Conservation (phyloP, 352 stramenopile species). For the Globisporangium emineosum region DNA sequence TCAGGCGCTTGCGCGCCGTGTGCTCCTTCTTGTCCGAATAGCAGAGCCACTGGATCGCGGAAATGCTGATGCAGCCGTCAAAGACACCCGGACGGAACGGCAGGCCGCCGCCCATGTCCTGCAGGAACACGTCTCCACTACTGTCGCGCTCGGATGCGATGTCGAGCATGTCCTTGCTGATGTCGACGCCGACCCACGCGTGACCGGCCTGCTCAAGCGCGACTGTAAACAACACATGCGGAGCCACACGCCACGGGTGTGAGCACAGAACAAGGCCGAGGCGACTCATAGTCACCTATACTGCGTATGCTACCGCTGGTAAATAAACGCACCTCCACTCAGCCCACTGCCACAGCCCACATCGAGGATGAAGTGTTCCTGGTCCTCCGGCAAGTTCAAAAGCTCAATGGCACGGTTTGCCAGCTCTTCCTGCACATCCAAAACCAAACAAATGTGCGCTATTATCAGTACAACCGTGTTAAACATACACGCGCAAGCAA, state of each 20-base stretch:
- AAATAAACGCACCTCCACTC: conserved; percentile 76
- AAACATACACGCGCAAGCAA: neutral
- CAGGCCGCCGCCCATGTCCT: conserved; percentile 98
- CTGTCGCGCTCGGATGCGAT: conserved; percentile 94
- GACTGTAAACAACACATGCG: conserved; percentile 32
- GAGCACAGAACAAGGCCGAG: too few species aligned
- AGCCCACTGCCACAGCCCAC: conserved; percentile 97
- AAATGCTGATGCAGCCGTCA: conserved; percentile 99
- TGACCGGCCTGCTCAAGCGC: conserved; percentile 91
- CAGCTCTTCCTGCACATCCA: conserved; percentile 79
- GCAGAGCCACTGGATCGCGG: conserved; percentile 99
- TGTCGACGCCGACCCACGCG: conserved; percentile 98
- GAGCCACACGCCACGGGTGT: neutral
- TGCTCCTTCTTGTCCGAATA: conserved; percentile 98
- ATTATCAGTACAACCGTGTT: neutral
- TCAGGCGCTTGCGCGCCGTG: conserved; percentile 91
- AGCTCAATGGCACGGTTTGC: conserved; percentile 97
- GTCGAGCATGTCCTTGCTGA: conserved; percentile 98
- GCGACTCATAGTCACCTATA: too few species aligned
- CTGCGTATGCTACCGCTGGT: neutral
- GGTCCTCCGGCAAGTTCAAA: conserved; percentile 89
- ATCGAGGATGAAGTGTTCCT: conserved; percentile 93
- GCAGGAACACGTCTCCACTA: conserved; percentile 85
- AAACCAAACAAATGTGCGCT: neutral
- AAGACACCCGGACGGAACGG: conserved; percentile 97